A percentile compares a stretch with the other conserved stretches of the same genome.
Conservation (phyloP, 176 grass and related monocot genomes). For the Musa schizocarpa region DNA sequence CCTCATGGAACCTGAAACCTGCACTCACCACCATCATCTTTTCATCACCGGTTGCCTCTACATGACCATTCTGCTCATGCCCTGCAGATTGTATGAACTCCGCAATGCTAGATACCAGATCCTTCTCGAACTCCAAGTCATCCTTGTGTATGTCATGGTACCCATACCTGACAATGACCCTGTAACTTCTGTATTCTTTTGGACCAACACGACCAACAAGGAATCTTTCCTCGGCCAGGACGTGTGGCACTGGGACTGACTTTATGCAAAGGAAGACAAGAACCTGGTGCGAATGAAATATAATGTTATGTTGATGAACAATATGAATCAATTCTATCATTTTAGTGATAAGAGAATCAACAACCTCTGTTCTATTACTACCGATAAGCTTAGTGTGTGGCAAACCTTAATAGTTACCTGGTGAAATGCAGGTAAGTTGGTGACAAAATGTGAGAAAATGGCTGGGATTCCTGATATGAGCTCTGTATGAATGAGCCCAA, state of each 20-base stretch:
- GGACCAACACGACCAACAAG: slow-evolving; percentile 70
- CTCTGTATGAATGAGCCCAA: slow-evolving; percentile 85
- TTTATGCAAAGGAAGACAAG: slow-evolving; percentile 77
- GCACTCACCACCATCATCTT: slow-evolving; percentile 43
- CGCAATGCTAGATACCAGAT: slow-evolving; percentile 66
- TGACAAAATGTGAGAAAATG: slow-evolving; percentile 92
- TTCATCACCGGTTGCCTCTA: slow-evolving; percentile 28
- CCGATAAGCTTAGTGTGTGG: not conserved
- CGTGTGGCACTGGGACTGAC: slow-evolving; percentile 51
- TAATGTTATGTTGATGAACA: not conserved
- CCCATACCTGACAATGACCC: slow-evolving; percentile 72
- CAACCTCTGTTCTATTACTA: too few species aligned
- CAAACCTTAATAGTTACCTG: slow-evolving; percentile 37
- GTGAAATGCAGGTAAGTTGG: slow-evolving; percentile 95
- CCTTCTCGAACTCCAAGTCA: slow-evolving; percentile 72
- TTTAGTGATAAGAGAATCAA: too few species aligned
- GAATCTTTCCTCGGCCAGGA: slow-evolving; percentile 53
- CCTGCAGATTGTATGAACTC: slow-evolving; percentile 61
- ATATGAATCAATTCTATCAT: too few species aligned
- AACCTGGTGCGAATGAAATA: slow-evolving; percentile 39
- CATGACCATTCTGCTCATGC: slow-evolving; percentile 22
- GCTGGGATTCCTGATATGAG: slow-evolving; percentile 76
- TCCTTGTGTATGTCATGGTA: slow-evolving; percentile 79
- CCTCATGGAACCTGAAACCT: slow-evolving; percentile 43
- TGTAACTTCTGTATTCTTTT: slow-evolving; percentile 61